Evolutionary conservation across 345 rosid genomes (phyloP), one percentile per base, ranked within the genome.

Genomic region (Isatis tinctoria): DNA sequence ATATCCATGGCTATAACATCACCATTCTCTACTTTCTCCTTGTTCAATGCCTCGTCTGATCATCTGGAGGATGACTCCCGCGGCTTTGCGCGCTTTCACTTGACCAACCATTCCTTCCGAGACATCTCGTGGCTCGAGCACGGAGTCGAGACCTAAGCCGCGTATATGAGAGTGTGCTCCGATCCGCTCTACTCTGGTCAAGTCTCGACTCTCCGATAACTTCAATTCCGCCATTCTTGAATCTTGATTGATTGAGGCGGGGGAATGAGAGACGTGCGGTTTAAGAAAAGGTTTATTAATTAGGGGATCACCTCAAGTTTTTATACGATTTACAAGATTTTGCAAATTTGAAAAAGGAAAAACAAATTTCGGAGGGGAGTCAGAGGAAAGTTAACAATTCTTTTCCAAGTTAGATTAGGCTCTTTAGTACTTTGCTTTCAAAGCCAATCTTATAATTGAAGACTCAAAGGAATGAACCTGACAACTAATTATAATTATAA

Each of bases 111-210:
- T 87, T 24, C 97, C 97, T 53, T 90, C 96, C 0, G 98, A 86
- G 36, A 87, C 30, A 12, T 11, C 43, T 11, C 14, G 43, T 39
- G 98, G 79, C 79, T 93, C 98, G 10, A 93, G 83, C 30, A 87
- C 74, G 3, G 97, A 86, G 82, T 93, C 97, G 9, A 93, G 92
- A 63, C 98, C 98, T 0, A 93, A 83, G 3, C 97, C 97, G 4
- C 93, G 86, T 74, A 93, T 90, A 79, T 90, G 98, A 14, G 98
- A 93, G 80, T 93, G 98, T 16, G 97, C 96, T 5, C 98, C 98
- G 13, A 87, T 90, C 37, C 96, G 84, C 79, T 93, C 98, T 5
- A 93, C 87, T 78, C 96, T 87, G 48, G 98, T 90, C 3, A 93
- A 82, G 78, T 90, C 98, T 33, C n/a, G 43, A 12, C 43, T 39